These are phyloP conservation scores for Berkeleyomyces rouxiae DNA, from an alignment of 2,329 filamentous ascomycete species.

Conservation along the genomic window DNA sequence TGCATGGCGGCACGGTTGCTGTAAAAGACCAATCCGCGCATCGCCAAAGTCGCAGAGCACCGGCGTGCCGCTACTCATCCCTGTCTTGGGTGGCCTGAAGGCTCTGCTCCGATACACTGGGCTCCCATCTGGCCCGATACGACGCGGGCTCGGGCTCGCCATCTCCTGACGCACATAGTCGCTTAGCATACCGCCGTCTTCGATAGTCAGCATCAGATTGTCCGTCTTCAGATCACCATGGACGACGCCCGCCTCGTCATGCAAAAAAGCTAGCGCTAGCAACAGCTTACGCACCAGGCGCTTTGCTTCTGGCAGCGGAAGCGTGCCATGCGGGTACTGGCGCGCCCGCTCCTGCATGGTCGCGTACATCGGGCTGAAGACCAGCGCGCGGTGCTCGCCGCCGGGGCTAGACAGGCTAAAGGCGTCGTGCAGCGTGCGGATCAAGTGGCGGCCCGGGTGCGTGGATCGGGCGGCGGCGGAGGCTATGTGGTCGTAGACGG, in stretches of 20 bases:
- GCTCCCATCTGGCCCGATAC: not conserved
- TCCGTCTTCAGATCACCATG: conserved; percentile 13
- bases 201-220: conserved; percentile 13
- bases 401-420: conserved; percentile 3
- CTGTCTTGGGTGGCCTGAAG: conserved; percentile 3
- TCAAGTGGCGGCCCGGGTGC: conserved; percentile 8
- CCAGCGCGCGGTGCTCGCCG: conserved; percentile 8
- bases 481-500: conserved; percentile 7
- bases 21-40: conserved; percentile 6
- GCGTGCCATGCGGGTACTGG: conserved; percentile 1
- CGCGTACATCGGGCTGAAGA: conserved; percentile 9
- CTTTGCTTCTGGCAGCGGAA: conserved; percentile 2
- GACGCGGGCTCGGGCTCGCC: not conserved
- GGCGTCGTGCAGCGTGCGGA: conserved; percentile 6
- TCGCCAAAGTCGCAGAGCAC: conserved; percentile 12
- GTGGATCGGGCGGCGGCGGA: not conserved
- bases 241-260: conserved; percentile 8
- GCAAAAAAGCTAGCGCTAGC: conserved; percentile 11
- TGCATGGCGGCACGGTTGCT: conserved; percentile 3
- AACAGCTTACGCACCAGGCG: conserved; percentile 5
- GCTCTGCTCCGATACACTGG: conserved; percentile 1
- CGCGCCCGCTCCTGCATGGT: conserved; percentile 7
- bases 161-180: conserved; percentile 6
- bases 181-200: conserved; percentile 9
- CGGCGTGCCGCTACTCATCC: not conserved